Evolutionary conservation across 805 yeast species (phyloP), one percentile per base, ranked within the genome.

Genomic region (Nakazawaea peltata): DNA sequence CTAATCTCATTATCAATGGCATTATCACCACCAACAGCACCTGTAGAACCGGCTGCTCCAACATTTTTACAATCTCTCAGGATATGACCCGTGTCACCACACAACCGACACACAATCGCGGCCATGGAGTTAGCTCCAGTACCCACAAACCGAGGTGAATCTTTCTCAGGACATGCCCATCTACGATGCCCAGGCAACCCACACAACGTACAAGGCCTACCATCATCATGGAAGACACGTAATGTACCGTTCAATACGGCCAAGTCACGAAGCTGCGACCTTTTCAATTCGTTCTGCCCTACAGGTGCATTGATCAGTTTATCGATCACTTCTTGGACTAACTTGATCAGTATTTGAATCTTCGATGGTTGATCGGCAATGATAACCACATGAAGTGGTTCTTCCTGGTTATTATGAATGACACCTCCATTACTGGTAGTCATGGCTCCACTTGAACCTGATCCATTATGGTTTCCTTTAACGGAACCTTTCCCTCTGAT

Each of bases 401-500:
- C 98, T 30, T 79, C 77, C 44, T 78, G 61, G 40, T 74, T 70
- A 41, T 70, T 66, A 22, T 71, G 71, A 12, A 63, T 66, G 12
- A 8, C 8, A n/a, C n/a, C n/a, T n/a, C n/a, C n/a, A 25, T 28
- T 68, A 63, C 23, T 21, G 10, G 10, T 10, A 21, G 23, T 21
- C n/a, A n/a, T n/a, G n/a, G n/a, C n/a, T n/a, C n/a, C n/a, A 4
- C 70, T 64, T 12, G 67, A 52, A 26, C 65, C 67, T 10, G 65
- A 50, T 1, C 72, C 59, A 39, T 72, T 71, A 53, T 77, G 81
- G 22, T 97, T 97, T 50, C 85, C 95, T 51, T 90, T 90, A 14
- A 87, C 94, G 1, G 97, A 88, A 0, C 99, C 99, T 46, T 82
- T 78, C 19, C 99, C 99, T 46, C 99, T 68, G 33, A 92, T 83